Conservation (phyloP, 2,329 filamentous ascomycete species). For the Monilinia vaccinii-corymbosi region DNA sequence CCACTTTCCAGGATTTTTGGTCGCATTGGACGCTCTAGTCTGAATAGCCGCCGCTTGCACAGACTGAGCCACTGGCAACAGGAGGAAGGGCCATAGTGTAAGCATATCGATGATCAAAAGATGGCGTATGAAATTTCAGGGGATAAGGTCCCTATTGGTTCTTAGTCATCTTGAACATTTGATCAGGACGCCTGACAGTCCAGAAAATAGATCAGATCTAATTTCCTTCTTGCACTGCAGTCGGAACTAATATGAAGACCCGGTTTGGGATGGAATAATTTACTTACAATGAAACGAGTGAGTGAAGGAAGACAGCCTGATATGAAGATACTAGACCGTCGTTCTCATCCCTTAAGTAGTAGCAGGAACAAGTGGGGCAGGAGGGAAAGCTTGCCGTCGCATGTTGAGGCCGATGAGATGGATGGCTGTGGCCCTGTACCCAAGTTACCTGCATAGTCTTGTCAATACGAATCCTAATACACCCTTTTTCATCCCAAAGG, state of each 20-base stretch:
- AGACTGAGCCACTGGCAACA: not conserved
- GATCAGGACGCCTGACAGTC: too few relatives aligned
- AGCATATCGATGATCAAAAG: not conserved
- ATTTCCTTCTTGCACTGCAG: too few relatives aligned
- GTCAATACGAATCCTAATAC: not conserved
- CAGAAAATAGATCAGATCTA: too few relatives aligned
- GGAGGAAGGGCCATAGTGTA: not conserved
- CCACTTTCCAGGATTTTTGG: slow-evolving; percentile 12
- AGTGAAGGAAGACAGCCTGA: not conserved
- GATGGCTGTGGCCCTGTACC: not conserved
- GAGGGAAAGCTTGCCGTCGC: not conserved
- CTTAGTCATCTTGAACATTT: not conserved
- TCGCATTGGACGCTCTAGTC: not conserved
- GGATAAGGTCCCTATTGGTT: not conserved
- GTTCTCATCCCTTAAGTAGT: not conserved
- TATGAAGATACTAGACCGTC: not conserved
- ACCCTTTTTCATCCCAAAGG: not conserved
- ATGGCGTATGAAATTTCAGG: not conserved
- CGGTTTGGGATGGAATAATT: not conserved
- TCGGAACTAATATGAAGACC: too few relatives aligned
- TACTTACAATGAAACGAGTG: not conserved
- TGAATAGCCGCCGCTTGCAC: not conserved
- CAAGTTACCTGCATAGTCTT: not conserved
- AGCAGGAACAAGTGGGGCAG: not conserved
- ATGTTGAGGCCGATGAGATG: not conserved